A percentile compares a stretch with the other conserved stretches of the same genome.
phyloP scores from a whole-genome alignment of 352 stramenopile species.

The Phytophthora hibernalis region DNA sequence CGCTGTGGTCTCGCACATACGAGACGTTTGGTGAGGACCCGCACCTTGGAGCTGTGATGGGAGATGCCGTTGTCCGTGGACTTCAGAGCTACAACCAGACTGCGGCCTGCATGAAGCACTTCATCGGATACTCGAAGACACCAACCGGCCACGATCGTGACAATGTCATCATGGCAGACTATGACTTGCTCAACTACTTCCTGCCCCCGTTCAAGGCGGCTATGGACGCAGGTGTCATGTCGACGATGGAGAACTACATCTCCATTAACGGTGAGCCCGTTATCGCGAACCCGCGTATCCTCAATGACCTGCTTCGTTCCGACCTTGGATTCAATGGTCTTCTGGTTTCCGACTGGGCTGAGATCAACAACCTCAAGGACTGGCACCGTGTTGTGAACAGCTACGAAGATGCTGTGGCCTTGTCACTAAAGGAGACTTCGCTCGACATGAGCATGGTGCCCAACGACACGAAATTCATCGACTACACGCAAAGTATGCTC shows the following conservation, averaged over 20 bases:
- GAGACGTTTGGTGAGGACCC: conserved; percentile 95
- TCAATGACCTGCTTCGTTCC: conserved; percentile 78
- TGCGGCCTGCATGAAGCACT: conserved; percentile 88
- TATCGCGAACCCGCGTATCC: conserved; percentile 73
- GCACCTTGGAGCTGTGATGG: conserved; percentile 27
- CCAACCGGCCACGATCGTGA: conserved; percentile 80
- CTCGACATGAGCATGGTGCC: conserved; percentile 93
- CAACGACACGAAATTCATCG: conserved; percentile 53
- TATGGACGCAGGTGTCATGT: conserved; percentile 74
- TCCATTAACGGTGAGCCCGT: conserved; percentile 92
- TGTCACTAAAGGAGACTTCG: conserved; percentile 73
- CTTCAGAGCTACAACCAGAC: conserved; percentile 72
- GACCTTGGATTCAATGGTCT: conserved; percentile 86
- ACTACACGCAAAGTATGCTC: conserved; percentile 49
- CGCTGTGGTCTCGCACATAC: conserved; percentile 87
- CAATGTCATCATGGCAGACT: conserved; percentile 67
- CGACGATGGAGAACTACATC: conserved; percentile 94
- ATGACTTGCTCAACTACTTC: conserved; percentile 85
- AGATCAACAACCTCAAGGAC: conserved; percentile 87
- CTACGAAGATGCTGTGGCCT: conserved; percentile 55
- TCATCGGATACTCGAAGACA: conserved; percentile 84
- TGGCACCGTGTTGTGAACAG: conserved; percentile 59
- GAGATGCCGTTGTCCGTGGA: conserved; percentile 58
- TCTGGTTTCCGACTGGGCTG: conserved; percentile 92
- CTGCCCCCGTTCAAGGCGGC: conserved; percentile 80